Percentiles rank a stretch among this genome's conserved stretches.
Evolutionary conservation across 306 rosid species (phyloP).

Genomic region (Cicer judaicum): DNA sequence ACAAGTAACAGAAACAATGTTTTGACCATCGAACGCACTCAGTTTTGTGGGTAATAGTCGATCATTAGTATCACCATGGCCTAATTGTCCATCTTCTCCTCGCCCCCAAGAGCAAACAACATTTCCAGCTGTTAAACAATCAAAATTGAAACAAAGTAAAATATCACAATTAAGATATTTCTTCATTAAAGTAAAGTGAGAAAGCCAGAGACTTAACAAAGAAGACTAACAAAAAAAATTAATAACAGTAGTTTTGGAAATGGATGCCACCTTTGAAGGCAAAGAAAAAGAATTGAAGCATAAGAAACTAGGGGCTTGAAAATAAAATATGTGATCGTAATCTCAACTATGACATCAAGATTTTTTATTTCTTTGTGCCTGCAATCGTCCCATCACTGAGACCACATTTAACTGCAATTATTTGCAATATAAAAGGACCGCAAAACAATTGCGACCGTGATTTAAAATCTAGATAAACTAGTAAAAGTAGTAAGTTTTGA

Average conservation of each 20-base stretch:
- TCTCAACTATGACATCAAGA: background rate
- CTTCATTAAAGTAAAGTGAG: background rate
- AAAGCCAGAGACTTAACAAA: constrained; percentile 19
- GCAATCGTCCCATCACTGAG: background rate
- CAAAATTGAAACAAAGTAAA: constrained; percentile 8
- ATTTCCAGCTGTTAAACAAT: constrained; percentile 68
- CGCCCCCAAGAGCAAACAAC: constrained; percentile 97
- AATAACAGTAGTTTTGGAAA: background rate
- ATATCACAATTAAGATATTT: background rate
- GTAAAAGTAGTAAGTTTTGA: background rate
- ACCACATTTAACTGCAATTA: background rate
- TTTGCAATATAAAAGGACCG: background rate
- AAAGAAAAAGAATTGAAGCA: background rate
- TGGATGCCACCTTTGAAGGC: background rate
- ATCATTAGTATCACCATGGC: constrained; percentile 91
- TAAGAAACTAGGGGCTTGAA: background rate
- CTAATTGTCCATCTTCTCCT: constrained; percentile 98
- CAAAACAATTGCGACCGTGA: background rate
- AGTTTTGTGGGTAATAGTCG: constrained; percentile 69
- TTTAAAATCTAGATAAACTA: background rate
- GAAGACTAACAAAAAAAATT: background rate
- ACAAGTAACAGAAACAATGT: constrained; percentile 74
- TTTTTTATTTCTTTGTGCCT: background rate
- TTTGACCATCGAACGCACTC: constrained; percentile 75
- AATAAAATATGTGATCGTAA: background rate